Evolutionary conservation across 805 yeast species (phyloP).

Genomic region (Candida broadrunensis): DNA sequence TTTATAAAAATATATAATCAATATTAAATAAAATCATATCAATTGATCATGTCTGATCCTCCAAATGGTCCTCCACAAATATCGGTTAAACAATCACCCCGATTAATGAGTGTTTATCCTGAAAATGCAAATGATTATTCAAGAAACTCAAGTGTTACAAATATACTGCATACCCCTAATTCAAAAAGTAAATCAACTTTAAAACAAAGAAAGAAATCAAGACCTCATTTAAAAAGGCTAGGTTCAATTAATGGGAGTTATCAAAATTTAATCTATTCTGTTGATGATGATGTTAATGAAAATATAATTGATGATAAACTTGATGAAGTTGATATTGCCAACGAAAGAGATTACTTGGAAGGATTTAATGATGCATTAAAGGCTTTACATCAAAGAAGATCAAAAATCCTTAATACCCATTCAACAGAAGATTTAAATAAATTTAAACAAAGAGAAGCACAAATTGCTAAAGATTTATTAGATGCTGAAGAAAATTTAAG

Average conservation of each 20-base stretch:
- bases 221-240: conserved; percentile 31
- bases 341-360: conserved; percentile 51
- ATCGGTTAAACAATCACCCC: conserved; percentile 2
- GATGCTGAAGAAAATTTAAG: conserved; percentile 22
- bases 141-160: conserved; percentile 4
- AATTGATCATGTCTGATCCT: not conserved
- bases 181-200: not conserved
- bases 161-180: conserved; percentile 2
- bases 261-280: conserved; percentile 56
- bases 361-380: conserved; percentile 72
- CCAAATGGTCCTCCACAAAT: not conserved
- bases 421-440: conserved; percentile 1
- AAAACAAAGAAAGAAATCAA: conserved; percentile 5
- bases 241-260: conserved; percentile 4
- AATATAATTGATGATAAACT: conserved; percentile 51
- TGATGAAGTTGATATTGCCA: conserved; percentile 28
- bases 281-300: conserved; percentile 79
- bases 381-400: conserved; percentile 23
- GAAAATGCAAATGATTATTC: conserved; percentile 1
- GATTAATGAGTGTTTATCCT: not conserved
- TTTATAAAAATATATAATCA: no score
- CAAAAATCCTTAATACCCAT: conserved; percentile 7
- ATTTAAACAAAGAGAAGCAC: conserved; percentile 6
- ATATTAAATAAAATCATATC: no score
- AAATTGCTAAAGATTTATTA: conserved; percentile 10